phyloP scores from a whole-genome alignment of 352 stramenopile species.

The Saprolegnia parasitica region DNA sequence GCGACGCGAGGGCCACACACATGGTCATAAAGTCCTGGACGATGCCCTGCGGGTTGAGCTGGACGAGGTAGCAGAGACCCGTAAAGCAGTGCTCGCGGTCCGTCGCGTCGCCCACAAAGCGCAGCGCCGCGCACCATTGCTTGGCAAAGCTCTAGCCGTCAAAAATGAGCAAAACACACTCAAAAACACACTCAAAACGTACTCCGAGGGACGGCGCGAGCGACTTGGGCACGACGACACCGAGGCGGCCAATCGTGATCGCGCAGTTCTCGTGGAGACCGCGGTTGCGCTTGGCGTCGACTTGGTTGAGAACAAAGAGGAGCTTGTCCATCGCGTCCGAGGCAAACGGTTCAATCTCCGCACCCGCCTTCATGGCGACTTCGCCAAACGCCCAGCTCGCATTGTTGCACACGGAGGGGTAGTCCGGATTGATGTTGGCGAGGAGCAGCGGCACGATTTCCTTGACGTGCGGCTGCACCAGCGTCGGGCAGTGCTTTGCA shows the following conservation, averaged over 20 bases:
- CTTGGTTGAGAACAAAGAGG: constrained; percentile 9
- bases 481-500: constrained; percentile 72
- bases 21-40: constrained; percentile 88
- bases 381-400: constrained; percentile 88
- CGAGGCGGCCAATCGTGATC: constrained; percentile 86
- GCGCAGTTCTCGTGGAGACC: constrained; percentile 87
- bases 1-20: constrained; percentile 81
- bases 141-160: constrained; percentile 69
- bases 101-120: constrained; percentile 71
- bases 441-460: constrained; percentile 82
- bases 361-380: constrained; percentile 78
- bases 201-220: constrained; percentile 64
- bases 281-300: constrained; percentile 66
- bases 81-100: constrained; percentile 90
- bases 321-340: constrained; percentile 17
- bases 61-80: constrained; percentile 88
- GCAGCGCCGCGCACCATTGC: constrained; percentile 83
- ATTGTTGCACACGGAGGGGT: constrained; percentile 90
- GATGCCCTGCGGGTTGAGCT: constrained; percentile 85
- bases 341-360: constrained; percentile 79
- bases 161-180: not conserved
- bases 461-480: constrained; percentile 65
- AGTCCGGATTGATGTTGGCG: constrained; percentile 82
- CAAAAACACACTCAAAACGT: not conserved
- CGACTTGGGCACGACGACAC: constrained; percentile 77